These are phyloP conservation scores for Fusarium pininemorale DNA, from an alignment of 2,329 filamentous ascomycete genomes.

Conservation along the genomic window DNA sequence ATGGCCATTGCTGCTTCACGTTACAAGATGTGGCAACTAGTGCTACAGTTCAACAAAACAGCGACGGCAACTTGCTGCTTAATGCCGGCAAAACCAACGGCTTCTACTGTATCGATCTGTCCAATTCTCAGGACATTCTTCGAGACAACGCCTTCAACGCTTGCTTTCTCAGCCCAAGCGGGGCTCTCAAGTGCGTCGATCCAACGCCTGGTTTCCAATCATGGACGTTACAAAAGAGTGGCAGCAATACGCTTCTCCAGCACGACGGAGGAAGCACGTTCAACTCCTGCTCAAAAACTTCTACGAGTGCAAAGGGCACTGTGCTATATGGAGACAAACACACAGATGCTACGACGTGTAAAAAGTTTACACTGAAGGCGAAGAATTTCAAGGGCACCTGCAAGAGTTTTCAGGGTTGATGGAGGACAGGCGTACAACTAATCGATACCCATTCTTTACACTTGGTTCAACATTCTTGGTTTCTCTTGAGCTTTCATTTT, in stretches of 20 bases:
- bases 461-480: background rate
- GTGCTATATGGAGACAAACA: conserved; percentile 37
- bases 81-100: conserved; percentile 36
- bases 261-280: conserved; percentile 40
- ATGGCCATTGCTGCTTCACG: conserved; percentile 46
- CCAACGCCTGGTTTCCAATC: conserved; percentile 42
- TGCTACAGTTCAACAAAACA: conserved; percentile 41
- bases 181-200: conserved; percentile 46
- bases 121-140: conserved; percentile 38
- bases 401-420: conserved; percentile 21
- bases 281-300: conserved; percentile 39
- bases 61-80: conserved; percentile 43
- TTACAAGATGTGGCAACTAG: conserved; percentile 40
- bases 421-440: too few relatives aligned
- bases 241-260: conserved; percentile 32
- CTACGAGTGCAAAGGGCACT: conserved; percentile 30
- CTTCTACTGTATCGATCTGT: conserved; percentile 46
- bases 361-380: conserved; percentile 38
- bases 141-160: conserved; percentile 44
- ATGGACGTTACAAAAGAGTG: conserved; percentile 41
- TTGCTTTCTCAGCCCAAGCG: conserved; percentile 44
- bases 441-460: background rate
- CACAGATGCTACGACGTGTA: conserved; percentile 32
- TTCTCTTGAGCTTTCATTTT: background rate
- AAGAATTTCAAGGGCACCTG: conserved; percentile 43